Evolutionary conservation across 345 rosid species (phyloP), one percentile per base, ranked within the genome.

Genomic region (Punica granatum): DNA sequence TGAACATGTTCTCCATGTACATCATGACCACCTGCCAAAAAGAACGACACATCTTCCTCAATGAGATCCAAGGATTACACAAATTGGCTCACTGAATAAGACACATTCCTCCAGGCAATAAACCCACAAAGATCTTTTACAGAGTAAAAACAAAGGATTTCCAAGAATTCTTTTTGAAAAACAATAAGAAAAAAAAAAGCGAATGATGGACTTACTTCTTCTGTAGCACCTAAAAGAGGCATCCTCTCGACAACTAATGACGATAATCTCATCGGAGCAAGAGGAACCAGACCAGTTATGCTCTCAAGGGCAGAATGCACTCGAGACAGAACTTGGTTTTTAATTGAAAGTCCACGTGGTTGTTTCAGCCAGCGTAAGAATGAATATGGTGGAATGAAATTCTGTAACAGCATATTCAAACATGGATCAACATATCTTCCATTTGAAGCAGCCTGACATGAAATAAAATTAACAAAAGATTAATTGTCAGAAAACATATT

Each of bases 1-100:
- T 87, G 58, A 91, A 71, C 88, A 93, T 85, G 84, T 85, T 91
- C 79, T 93, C 94, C 74, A 88, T 80, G 71, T 80, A 93, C 2
- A 79, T 72, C 67, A 77, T 66, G 25, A 84, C 68, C 64, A 72
- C 56, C 88, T 69, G 28, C 68, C 96, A 4, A 65, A 70, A 48
- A 6, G 25, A 14, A 51, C n/a, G 31, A 53, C 31, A 44, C 1
- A 46, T 46, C n/a, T 46, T 46, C 7, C 18, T 46, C 21, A 19
- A 19, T 54, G 2, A 25, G 4, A 53, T n/a, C 30, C 41, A 37
- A 37, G 41, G 41, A 37, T 37, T 5, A 4, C 41, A 31, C 39
- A 16, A 66, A 34, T 51, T 16, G 32, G 61, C 61, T 66, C 21
- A 23, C 6, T 48, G 34, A 49, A 32, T 10, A 41, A 35, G 39